phyloP scores from a whole-genome alignment of 179 eudicot genomes.

The Sideroxylon spinosum region DNA sequence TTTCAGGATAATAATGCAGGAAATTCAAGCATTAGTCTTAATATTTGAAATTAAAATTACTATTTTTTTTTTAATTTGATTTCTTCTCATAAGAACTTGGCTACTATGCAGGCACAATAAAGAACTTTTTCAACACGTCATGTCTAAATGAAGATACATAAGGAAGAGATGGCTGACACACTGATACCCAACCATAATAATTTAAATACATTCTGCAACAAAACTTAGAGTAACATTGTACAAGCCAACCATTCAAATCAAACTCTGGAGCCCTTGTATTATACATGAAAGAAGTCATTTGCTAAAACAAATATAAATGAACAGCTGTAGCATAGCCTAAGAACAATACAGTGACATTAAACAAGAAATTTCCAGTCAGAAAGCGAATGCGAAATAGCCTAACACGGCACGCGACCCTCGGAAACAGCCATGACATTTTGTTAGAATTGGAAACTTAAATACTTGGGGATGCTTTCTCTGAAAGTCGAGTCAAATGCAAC shows the following conservation, averaged over 20 bases:
- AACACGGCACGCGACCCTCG: conserved; percentile 10
- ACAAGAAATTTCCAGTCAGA: conserved; percentile 9
- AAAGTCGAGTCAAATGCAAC: conserved; percentile 8
- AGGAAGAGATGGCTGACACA: background rate
- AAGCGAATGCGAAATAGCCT: conserved; percentile 7
- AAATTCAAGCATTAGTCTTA: background rate
- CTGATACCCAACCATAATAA: background rate
- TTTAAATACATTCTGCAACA: background rate
- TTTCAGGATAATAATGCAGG: background rate
- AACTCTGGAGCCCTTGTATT: background rate
- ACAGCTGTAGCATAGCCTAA: background rate
- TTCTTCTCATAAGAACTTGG: background rate
- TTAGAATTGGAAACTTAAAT: background rate
- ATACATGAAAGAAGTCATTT: conserved; percentile 11
- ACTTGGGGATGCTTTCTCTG: background rate
- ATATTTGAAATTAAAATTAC: background rate
- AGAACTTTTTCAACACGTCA: background rate
- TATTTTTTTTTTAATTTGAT: background rate
- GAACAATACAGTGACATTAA: background rate
- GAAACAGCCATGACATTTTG: background rate
- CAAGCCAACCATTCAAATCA: conserved; percentile 1
- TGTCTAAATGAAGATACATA: background rate
- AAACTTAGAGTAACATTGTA: background rate
- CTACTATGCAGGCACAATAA: background rate
- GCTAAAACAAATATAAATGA: conserved; percentile 13